phyloP scores from a whole-genome alignment of 2,329 filamentous ascomycete genomes.

The Sporothrix brunneoviolacea region DNA sequence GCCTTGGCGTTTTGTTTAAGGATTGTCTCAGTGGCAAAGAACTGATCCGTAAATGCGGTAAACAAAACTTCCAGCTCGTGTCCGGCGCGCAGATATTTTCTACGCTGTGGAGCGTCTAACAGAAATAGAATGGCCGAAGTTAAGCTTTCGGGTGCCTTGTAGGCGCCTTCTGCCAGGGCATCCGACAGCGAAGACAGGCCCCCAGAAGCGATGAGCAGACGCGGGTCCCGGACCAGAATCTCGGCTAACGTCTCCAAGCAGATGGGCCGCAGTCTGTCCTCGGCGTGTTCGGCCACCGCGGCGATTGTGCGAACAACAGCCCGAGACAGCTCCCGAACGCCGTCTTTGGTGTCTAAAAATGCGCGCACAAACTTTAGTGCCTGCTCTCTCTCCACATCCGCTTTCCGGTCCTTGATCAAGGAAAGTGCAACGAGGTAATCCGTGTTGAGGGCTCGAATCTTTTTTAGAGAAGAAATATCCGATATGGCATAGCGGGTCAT shows the following conservation, averaged over 20 bases:
- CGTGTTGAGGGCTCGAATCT: conserved; percentile 79
- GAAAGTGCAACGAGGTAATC: conserved; percentile 90
- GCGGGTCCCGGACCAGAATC: conserved; percentile 79
- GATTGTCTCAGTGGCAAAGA: conserved; percentile 50
- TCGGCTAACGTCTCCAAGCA: conserved; percentile 90
- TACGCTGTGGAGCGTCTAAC: conserved; percentile 72
- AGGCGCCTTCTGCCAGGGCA: conserved; percentile 80
- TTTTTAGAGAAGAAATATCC: conserved; percentile 80
- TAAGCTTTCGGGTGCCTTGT: conserved; percentile 86
- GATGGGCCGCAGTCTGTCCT: conserved; percentile 82
- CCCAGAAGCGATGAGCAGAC: conserved; percentile 72
- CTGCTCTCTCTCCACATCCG: conserved; percentile 94
- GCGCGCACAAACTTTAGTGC: conserved; percentile 92
- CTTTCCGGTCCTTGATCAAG: conserved; percentile 89
- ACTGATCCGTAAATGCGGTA: conserved; percentile 83
- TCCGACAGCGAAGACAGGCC: conserved; percentile 86
- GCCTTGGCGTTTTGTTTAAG: conserved; percentile 85
- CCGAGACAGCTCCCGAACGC: conserved; percentile 78
- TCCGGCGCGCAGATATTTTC: conserved; percentile 77
- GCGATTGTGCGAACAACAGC: conserved; percentile 84
- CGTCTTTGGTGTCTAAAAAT: conserved; percentile 92
- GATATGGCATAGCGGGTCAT: conserved; percentile 93
- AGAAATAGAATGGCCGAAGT: conserved; percentile 84
- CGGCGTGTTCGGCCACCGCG: conserved; percentile 77
- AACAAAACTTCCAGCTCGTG: conserved; percentile 87